These are phyloP conservation scores for Claviceps sp. DNA, from an alignment of 2,329 filamentous ascomycete species.

Conservation along the genomic window DNA sequence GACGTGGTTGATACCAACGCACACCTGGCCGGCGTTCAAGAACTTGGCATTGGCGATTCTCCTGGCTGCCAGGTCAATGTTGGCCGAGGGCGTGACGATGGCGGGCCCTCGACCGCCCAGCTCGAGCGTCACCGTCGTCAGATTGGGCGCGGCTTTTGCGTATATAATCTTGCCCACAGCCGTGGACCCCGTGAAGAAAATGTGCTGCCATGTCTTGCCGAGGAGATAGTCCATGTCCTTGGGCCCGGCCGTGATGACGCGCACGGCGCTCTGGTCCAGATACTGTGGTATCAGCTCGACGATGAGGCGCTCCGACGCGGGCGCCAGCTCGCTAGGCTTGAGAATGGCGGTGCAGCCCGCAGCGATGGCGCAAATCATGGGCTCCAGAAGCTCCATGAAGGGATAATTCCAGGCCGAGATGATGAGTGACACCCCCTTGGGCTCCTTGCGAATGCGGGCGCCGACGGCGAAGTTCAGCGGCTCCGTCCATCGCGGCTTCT, in stretches of 20 bases:
- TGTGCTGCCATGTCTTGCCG: conserved; percentile 25
- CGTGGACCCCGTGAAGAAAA: conserved; percentile 31
- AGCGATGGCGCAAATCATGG: conserved; percentile 28
- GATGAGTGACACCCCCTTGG: conserved; percentile 28
- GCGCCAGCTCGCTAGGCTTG: conserved; percentile 30
- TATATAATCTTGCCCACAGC: conserved; percentile 24
- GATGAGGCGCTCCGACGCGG: conserved; percentile 22
- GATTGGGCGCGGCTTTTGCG: conserved; percentile 27
- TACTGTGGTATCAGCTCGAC: conserved; percentile 26
- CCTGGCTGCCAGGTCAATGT: conserved; percentile 29
- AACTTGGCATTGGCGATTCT: conserved; percentile 29
- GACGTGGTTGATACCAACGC: conserved; percentile 25
- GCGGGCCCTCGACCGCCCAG: conserved; percentile 31
- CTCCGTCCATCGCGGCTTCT: conserved; percentile 14
- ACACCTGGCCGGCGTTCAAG: conserved; percentile 24
- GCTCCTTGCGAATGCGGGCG: conserved; percentile 26
- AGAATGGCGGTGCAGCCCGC: conserved; percentile 27
- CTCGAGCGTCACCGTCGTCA: conserved; percentile 31
- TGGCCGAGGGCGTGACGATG: conserved; percentile 25
- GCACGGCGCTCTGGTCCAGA: conserved; percentile 25
- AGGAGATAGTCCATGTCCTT: conserved; percentile 23
- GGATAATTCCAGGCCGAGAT: conserved; percentile 35
- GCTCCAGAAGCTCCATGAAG: conserved; percentile 22
- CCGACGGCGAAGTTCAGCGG: conserved; percentile 18
- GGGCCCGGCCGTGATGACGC: conserved; percentile 22